These are phyloP conservation scores for Spiromastix sp. DNA, from an alignment of 2,329 filamentous ascomycete genomes.

Conservation along the genomic window DNA sequence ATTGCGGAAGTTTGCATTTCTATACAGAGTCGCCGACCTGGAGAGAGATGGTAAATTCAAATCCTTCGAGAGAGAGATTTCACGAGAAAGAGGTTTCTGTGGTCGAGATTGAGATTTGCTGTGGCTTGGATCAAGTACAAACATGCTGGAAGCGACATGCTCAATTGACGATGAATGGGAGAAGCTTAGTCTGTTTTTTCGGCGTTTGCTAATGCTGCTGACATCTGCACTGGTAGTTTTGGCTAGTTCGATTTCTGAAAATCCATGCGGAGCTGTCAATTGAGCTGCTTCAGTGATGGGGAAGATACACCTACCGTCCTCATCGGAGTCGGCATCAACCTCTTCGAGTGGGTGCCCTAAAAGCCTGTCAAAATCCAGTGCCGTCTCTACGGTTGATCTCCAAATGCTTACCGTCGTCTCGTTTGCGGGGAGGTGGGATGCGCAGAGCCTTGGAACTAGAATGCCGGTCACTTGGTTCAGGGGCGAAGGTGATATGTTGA, in stretches of 20 bases:
- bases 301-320: not conserved
- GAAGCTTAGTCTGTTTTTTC: constrained; percentile 11
- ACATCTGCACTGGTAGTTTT: constrained; percentile 2
- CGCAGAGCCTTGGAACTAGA: constrained; percentile 3
- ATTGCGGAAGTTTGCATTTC: constrained; percentile 42
- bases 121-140: constrained; percentile 26
- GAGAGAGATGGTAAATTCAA: constrained; percentile 32
- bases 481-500: constrained; percentile 1
- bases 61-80: constrained; percentile 11
- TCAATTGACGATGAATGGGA: constrained; percentile 28
- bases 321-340: constrained; percentile 2
- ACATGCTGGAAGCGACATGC: constrained; percentile 28
- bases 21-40: constrained; percentile 33
- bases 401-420: too few species aligned
- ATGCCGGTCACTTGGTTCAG: constrained; percentile 2
- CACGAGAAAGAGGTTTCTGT: constrained; percentile 2
- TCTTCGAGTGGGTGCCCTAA: constrained; percentile 2
- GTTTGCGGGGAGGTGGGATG: too few species aligned
- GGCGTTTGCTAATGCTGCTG: not conserved
- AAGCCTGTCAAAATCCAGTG: not conserved
- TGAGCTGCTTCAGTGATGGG: not conserved
- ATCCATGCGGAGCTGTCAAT: not conserved
- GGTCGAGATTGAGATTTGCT: constrained; percentile 9
- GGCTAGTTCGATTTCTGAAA: not conserved
- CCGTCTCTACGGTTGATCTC: too few species aligned